Percentiles rank a stretch among this genome's conserved stretches.
Conservation (phyloP, 139 green algal species). For the Micractinium sp. region DNA sequence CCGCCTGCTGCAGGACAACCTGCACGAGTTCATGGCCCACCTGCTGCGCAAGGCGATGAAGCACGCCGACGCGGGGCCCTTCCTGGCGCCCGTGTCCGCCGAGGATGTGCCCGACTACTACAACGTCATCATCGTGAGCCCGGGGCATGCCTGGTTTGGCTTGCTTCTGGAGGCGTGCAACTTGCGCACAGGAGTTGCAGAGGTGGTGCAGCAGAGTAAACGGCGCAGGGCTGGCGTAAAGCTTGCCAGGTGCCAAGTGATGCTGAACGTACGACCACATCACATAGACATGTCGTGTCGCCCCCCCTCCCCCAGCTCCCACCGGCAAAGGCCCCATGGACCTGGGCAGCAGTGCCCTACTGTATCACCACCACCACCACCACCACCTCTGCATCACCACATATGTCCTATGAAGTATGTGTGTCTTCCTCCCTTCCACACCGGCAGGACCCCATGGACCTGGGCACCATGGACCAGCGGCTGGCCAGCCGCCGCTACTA, state of each 20-base stretch:
- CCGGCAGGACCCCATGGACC: constrained; percentile 84
- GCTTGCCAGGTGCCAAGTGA: too few species aligned
- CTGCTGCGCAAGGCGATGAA: constrained; percentile 39
- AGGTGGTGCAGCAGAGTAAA: too few species aligned
- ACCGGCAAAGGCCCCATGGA: constrained; percentile 85
- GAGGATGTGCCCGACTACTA: constrained; percentile 96
- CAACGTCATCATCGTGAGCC: constrained; percentile 68
- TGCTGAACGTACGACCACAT: too few species aligned
- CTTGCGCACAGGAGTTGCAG: too few species aligned
- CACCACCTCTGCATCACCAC: not conserved
- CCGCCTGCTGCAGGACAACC: constrained; percentile 42
- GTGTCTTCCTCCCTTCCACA: too few species aligned
- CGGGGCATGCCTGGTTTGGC: too few species aligned
- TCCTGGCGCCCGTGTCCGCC: constrained; percentile 77
- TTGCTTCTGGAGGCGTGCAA: too few species aligned
- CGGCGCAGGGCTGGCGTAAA: too few species aligned
- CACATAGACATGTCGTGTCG: too few species aligned
- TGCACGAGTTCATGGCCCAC: constrained; percentile 67
- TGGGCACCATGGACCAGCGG: constrained; percentile 71
- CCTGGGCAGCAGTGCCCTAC: constrained; percentile 73
- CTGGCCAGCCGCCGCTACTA: constrained; percentile 80
- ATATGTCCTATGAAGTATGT: too few species aligned
- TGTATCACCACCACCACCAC: constrained; percentile 82
- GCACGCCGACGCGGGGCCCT: constrained; percentile 89
- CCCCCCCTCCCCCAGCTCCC: too few species aligned